Base-by-base conservation (phyloP, 2,329 filamentous ascomycete species). In the Alternaria sp. region DNA sequence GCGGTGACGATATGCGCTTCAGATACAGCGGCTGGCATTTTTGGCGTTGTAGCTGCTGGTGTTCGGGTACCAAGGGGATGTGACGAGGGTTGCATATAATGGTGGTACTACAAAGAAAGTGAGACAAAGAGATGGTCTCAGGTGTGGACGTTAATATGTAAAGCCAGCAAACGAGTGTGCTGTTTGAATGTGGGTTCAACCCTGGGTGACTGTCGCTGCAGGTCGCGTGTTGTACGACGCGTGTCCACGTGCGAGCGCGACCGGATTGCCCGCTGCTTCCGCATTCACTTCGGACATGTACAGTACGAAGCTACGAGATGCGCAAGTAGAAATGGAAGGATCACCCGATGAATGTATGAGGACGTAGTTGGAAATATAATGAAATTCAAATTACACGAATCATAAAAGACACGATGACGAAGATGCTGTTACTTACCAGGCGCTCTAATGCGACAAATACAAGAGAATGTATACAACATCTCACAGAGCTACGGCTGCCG, bases 401-500 rank as follows among this genome's bases (percentile, higher is more conserved):
- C 17, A 8, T 19, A 5, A 11, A 36, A 32, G 12, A n/a, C 28
- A 23, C 26, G 8, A 36, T 11, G 12, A 21, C 3, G 12, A 46
- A n/a, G 19, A 23, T 23, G 28, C 19, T 30, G 10, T n/a, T 13
- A n/a, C 19, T 21, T 51, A 36, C 47, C 47, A 21, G 6, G 12
- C 17, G 26, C 47, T 17, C 15, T 15, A 0, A 30, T 21, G 12
- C 26, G 47, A 15, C 32, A 51, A 11, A 32, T 23, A 51, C 17
- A 15, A 51, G 8, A 51, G 6, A 32, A 3, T 51, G 9, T 15
- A n/a, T 32, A 6, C 3, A 36, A 23, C 26, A 26, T 10, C 45
- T 63, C 69, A 76, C 46, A 75, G 60, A 17, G 69, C 72, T 57
- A 77, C 58, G 23, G 68, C 72, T 19, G 69, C 72, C 52, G 65